Evolutionary conservation across 768 basidiomycete genomes (phyloP), one percentile per base, ranked within the genome.

Genomic region (Suillus sp.): DNA sequence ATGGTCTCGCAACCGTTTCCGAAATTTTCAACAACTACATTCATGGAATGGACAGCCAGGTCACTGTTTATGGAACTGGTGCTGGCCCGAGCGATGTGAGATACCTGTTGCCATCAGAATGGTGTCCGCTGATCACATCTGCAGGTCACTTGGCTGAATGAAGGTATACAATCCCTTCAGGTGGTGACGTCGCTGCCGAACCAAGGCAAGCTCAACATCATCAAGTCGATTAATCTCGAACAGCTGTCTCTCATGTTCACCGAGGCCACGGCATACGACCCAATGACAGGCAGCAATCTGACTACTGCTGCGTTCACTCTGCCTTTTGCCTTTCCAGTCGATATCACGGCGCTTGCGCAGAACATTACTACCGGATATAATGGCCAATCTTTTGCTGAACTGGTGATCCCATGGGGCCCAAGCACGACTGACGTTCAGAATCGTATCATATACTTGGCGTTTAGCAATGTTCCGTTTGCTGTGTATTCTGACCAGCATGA

Each of bases 101-200:
- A 69, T 40, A 9, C 34, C 9, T 35, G 9, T 20, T 48, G 20
- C 43, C 22, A 35, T 30, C 5, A 11, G 37, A 47, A n/a, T 61
- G 18, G 51, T 57, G 60, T 58, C 48, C 30, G 27, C 64, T 68
- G 27, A 64, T 20, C 45, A 32, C 13, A 42, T 35, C 48, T 63
- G 10, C 62, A 89, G 87, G 87, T 87, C 14, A 82, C 84, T 4
- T 92, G 90, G 90, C 76, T 92, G 27, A 89, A 90, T 67, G 82
- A 86, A 56, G 90, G 84, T 30, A 90, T 92, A 71, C 84, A 87
- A 73, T 78, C 79, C 34, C 83, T 92, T 18, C 75, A 80, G 59
- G 79, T 92, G 2, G 78, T 78, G 6, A 84, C 89, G 0, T 77
- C 83, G 30, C 78, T 92, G 38, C 90, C 88, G 4, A 87, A 88